Evolutionary conservation across 768 basidiomycete genomes (phyloP).

Genomic region (Brasilioporus rufonigricans): DNA sequence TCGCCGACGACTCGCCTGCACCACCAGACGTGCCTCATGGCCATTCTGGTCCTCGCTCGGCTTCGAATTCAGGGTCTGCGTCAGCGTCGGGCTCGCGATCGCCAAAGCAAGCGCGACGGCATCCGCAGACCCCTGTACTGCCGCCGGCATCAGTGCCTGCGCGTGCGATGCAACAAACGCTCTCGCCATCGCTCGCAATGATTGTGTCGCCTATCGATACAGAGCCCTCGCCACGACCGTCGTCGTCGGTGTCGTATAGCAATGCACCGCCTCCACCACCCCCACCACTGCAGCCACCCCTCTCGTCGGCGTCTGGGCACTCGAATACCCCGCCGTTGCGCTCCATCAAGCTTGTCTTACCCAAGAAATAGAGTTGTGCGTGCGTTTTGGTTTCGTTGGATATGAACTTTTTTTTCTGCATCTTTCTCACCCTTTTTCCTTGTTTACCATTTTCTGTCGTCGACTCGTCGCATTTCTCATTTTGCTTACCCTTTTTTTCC

Average conservation of each 20-base stretch:
- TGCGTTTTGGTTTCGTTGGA: background rate
- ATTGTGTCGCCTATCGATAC: slow-evolving; percentile 35
- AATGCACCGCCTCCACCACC: slow-evolving; percentile 10
- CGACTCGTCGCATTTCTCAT: background rate
- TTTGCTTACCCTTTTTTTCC: background rate
- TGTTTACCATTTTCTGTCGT: background rate
- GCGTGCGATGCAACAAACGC: slow-evolving; percentile 34
- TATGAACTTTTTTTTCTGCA: background rate
- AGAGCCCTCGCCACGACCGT: slow-evolving; percentile 31
- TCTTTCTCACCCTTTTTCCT: background rate
- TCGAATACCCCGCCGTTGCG: slow-evolving; percentile 31
- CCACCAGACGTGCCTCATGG: slow-evolving; percentile 17
- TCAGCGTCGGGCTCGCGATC: slow-evolving; percentile 27
- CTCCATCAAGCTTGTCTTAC: slow-evolving; percentile 29
- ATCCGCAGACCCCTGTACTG: slow-evolving; percentile 34
- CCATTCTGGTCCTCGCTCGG: slow-evolving; percentile 14
- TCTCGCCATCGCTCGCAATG: slow-evolving; percentile 35
- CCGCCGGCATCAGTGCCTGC: slow-evolving; percentile 24
- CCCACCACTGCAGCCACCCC: slow-evolving; percentile 11
- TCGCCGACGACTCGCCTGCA: slow-evolving; percentile 33
- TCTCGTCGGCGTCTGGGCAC: slow-evolving; percentile 4
- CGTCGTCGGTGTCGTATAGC: slow-evolving; percentile 26
- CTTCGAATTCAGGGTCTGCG: background rate
- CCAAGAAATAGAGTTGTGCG: slow-evolving; percentile 27
- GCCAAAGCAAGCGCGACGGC: slow-evolving; percentile 33